Percentiles rank a stretch among this genome's conserved stretches.
These are phyloP conservation scores for Magnolia changhungtana DNA, from an alignment of 164 flowering plant genomes.

Conservation along the genomic window DNA sequence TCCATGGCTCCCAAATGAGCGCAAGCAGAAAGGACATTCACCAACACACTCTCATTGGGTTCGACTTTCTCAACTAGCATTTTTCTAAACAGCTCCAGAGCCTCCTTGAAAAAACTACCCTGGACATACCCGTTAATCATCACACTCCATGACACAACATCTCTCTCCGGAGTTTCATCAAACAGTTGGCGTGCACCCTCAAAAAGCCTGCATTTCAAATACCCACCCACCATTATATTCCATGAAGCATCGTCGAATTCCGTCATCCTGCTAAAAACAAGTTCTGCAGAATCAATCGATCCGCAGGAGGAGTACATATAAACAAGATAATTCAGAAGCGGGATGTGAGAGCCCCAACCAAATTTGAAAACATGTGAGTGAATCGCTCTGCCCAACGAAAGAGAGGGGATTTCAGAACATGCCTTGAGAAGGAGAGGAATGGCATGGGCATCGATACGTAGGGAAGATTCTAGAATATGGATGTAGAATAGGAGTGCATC, in stretches of 20 bases:
- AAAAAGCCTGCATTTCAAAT: slow-evolving; percentile 11
- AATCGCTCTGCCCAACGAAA: slow-evolving; percentile 19
- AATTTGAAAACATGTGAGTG: slow-evolving; percentile 22
- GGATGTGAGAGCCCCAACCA: slow-evolving; percentile 17
- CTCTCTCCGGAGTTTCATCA: slow-evolving; percentile 7
- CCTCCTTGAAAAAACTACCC: slow-evolving; percentile 13
- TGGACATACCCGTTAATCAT: slow-evolving; percentile 14
- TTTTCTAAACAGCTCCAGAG: slow-evolving; percentile 13
- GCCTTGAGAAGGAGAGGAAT: slow-evolving; percentile 27
- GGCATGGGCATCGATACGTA: slow-evolving; percentile 20
- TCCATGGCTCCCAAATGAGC: slow-evolving; percentile 21
- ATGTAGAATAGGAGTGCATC: slow-evolving; percentile 22
- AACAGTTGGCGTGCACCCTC: slow-evolving; percentile 3
- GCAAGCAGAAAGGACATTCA: slow-evolving; percentile 23
- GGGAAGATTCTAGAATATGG: slow-evolving; percentile 15
- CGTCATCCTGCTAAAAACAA: slow-evolving; percentile 13
- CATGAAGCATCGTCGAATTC: slow-evolving; percentile 15
- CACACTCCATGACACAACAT: slow-evolving; percentile 19
- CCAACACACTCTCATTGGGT: slow-evolving; percentile 20
- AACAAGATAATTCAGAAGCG: slow-evolving; percentile 21
- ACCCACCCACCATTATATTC: slow-evolving; percentile 24
- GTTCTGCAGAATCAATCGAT: slow-evolving; percentile 17
- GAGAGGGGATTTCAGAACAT: slow-evolving; percentile 22
- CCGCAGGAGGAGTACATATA: slow-evolving; percentile 28
- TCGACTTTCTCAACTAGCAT: slow-evolving; percentile 16